A percentile compares a stretch with the other conserved stretches of the same genome.
These are phyloP conservation scores for Ramaria sp. DNA, from an alignment of 768 basidiomycete species.

Conservation along the genomic window DNA sequence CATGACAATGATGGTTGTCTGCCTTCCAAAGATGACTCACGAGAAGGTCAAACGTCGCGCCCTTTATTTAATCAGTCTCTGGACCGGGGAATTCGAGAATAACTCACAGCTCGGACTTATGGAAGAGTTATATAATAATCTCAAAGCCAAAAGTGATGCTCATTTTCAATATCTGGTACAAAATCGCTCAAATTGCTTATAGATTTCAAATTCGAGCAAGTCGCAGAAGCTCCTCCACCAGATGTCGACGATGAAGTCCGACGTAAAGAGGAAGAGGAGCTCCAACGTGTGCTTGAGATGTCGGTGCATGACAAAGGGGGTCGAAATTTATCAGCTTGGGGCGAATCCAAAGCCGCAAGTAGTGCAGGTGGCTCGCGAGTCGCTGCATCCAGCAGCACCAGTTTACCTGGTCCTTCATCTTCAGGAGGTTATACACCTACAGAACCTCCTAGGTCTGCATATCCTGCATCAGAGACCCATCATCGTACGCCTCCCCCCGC, in stretches of 20 bases:
- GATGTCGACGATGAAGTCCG: conserved; percentile 70
- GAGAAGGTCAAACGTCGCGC: conserved; percentile 79
- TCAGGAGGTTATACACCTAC: conserved; percentile 28
- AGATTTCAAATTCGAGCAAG: conserved; percentile 43
- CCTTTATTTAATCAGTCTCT: conserved; percentile 61
- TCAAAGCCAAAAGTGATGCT: conserved; percentile 71
- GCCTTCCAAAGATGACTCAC: conserved; percentile 69
- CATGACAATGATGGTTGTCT: conserved; percentile 10
- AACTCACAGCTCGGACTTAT: conserved; percentile 79
- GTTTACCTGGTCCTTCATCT: conserved; percentile 8
- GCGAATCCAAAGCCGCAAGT: conserved; percentile 20
- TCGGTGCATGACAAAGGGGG: conserved; percentile 91
- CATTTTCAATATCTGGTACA: conserved; percentile 7
- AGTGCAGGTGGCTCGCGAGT: conserved; percentile 14
- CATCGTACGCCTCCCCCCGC: conserved; percentile 20
- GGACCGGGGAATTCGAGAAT: conserved; percentile 77
- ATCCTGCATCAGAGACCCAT: conserved; percentile 29
- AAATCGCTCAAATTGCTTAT: conserved; percentile 9
- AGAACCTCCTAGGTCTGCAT: conserved; percentile 3
- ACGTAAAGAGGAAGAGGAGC: conserved; percentile 86
- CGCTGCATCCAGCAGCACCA: conserved; percentile 14
- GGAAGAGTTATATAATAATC: conserved; percentile 75
- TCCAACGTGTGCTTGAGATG: conserved; percentile 85
- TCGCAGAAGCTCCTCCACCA: conserved; percentile 54
- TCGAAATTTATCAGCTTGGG: conserved; percentile 36